Conservation (phyloP, 768 basidiomycete species). For the Mycena alexandri region DNA sequence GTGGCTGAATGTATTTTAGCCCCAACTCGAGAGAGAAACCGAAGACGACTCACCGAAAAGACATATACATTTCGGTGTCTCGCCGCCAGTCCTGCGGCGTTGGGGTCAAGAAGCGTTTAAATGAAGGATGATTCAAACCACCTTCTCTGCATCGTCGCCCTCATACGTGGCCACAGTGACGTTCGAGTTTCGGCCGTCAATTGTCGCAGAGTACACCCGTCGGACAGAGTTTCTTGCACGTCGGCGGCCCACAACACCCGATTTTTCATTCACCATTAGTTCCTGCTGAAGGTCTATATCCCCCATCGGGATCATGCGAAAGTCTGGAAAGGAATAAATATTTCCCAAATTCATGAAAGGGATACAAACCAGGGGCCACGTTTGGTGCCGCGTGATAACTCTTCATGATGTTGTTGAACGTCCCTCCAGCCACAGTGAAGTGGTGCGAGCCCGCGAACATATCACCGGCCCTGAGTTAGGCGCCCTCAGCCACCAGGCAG, state of each 20-base stretch:
- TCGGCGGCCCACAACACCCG: neutral
- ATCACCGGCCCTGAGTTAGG: no score
- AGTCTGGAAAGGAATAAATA: no score
- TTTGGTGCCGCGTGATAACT: no score
- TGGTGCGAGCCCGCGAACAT: no score
- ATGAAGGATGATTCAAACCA: neutral
- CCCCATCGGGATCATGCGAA: neutral
- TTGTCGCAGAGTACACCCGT: conserved; percentile 10
- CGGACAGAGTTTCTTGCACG: neutral
- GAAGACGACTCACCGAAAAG: neutral
- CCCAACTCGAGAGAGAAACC: neutral
- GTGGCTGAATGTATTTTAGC: no score
- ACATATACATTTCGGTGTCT: neutral
- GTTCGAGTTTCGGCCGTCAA: neutral
- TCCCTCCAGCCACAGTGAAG: no score
- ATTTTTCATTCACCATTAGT: neutral
- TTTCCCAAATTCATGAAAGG: no score
- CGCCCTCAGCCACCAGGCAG: no score
- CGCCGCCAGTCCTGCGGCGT: neutral
- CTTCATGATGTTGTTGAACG: no score
- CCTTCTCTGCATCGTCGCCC: neutral
- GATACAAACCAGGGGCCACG: no score
- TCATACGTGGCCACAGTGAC: conserved; percentile 1
- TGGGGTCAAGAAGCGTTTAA: neutral
- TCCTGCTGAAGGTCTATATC: conserved; percentile 2